Base-by-base conservation (phyloP, 2,329 filamentous ascomycete species). In the Plectosphaerella cucumerina region DNA sequence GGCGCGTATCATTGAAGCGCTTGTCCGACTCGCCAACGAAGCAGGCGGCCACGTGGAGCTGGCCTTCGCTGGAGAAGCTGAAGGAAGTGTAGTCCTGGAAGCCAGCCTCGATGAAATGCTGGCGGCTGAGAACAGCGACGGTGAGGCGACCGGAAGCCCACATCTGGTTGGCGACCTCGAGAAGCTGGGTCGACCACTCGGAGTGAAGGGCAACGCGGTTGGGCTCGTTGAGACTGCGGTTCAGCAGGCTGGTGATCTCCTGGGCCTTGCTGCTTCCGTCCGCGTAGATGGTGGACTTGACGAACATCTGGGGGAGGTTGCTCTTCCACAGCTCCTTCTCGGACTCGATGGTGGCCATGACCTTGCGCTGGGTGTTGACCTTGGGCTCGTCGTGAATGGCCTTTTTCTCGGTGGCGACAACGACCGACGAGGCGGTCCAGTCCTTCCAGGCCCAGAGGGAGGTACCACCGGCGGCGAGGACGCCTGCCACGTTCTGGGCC, bases 401-500 rank as follows among this genome's bases (percentile, higher is more conserved):
- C 26, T 15, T 37, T 18, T 47, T 43, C 17, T 46, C 18, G 42
- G 33, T 6, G 42, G 44, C 11, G 47, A 49, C 15, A 51, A 49
- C 18, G 6, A 47, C 45, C 20, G 45, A 21, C 20, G 31, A 14
- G 33, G 45, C 45, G 8, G 45, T 35, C 53, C 56, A 60, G 45
- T 66, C 62, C 39, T 57, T 62, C 60, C 59, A 64, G 2, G 62
- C 57, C 55, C 62, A 67, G 18, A 65, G 57, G 1, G 62, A 62
- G 1, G 67, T 71, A 20, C 61, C 55, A 5, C 62, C 37, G 0
- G 66, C 63, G 1, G 66, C 66, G 6, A 60, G 50, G n/a, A 67
- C 49, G 1, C 66, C 59, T 6, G 68, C 64, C 5, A 59, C 52
- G 41, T 62, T 62, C 39, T 69, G 61, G 4, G 65, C 63, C 11